Evolutionary conservation across 75 land plant species (phyloP).

Genomic region (Sequoiadendron giganteum): DNA sequence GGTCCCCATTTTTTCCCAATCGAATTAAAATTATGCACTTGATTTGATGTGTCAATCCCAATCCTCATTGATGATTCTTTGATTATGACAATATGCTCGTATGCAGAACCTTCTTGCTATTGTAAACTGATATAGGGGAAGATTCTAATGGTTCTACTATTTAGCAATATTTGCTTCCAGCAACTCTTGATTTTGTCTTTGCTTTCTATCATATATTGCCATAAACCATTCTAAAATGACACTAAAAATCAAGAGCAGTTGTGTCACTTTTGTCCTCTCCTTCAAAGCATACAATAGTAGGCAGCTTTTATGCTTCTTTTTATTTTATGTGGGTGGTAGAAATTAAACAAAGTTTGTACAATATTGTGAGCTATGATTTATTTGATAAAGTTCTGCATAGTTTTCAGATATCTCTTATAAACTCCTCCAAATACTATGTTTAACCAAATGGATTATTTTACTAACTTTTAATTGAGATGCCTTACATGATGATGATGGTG

Average conservation of each 20-base stretch:
- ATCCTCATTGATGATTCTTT: no score
- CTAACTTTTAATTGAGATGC: not conserved
- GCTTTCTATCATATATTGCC: no score
- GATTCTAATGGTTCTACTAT: not conserved
- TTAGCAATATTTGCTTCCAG: no score
- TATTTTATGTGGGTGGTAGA: no score
- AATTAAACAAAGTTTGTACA: no score
- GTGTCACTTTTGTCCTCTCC: not conserved
- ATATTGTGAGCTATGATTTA: not conserved
- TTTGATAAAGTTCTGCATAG: no score
- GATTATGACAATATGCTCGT: not conserved
- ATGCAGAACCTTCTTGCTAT: not conserved
- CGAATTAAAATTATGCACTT: no score
- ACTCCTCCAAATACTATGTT: not conserved
- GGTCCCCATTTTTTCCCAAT: no score
- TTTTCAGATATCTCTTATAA: not conserved
- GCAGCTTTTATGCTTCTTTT: no score
- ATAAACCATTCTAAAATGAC: not conserved
- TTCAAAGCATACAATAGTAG: not conserved
- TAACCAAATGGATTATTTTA: not conserved
- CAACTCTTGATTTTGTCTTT: no score
- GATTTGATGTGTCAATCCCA: no score
- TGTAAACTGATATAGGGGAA: not conserved
- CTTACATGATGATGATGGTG: not conserved
- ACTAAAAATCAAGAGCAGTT: not conserved